Evolutionary conservation across 164 flowering plant genomes (phyloP).

Genomic region (Piper longum): DNA sequence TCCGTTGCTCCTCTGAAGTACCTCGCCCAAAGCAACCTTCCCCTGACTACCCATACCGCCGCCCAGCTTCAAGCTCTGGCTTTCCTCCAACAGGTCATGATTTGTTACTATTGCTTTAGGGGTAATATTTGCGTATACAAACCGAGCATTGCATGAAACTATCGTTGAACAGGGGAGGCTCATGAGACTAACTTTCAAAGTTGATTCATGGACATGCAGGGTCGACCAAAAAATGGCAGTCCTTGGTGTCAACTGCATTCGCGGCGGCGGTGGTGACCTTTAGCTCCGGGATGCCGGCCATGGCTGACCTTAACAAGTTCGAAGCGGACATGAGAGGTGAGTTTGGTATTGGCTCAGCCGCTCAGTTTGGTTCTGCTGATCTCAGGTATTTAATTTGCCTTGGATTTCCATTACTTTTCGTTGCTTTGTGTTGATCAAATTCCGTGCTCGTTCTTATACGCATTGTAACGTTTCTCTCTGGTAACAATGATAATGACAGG

Average conservation of each 20-base stretch:
- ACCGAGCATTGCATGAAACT: too few relatives aligned
- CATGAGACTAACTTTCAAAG: too few relatives aligned
- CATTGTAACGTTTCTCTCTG: not conserved
- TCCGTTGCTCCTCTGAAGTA: not conserved
- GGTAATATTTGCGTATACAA: too few relatives aligned
- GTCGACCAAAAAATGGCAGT: slow-evolving; percentile 33
- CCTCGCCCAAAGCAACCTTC: not conserved
- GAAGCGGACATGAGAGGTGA: slow-evolving; percentile 84
- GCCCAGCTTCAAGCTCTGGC: not conserved
- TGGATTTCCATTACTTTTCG: not conserved
- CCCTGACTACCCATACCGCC: not conserved
- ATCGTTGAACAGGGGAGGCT: too few relatives aligned
- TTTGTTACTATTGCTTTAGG: too few relatives aligned
- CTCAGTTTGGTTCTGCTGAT: slow-evolving; percentile 90
- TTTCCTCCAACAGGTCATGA: not conserved
- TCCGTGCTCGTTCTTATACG: not conserved
- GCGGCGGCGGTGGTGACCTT: slow-evolving; percentile 50
- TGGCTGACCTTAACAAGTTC: slow-evolving; percentile 84
- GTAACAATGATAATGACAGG: slow-evolving; percentile 30
- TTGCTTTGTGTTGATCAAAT: not conserved
- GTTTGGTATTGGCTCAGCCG: slow-evolving; percentile 95
- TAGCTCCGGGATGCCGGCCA: slow-evolving; percentile 34
- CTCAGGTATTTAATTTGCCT: slow-evolving; percentile 31
- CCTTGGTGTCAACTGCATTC: slow-evolving; percentile 48
- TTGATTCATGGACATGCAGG: slow-evolving; percentile 7